Base-by-base conservation (phyloP, 1,284 basidiomycete species). In the Tilletiopsis washingtonensis region DNA sequence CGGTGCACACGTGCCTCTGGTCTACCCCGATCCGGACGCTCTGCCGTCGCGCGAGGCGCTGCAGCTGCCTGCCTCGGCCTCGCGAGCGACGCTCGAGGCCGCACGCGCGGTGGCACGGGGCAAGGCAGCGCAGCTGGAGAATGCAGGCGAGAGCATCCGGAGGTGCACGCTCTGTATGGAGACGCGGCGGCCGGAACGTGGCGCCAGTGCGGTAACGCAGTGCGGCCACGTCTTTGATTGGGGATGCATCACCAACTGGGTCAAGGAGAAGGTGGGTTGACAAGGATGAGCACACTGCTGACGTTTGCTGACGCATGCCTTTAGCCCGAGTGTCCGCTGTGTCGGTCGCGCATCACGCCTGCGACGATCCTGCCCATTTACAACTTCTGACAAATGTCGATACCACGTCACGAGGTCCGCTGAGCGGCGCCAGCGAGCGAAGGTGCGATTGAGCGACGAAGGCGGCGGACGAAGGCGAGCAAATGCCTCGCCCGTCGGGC, bases 141-240 rank as follows among this genome's bases (percentile, higher is more conserved):
- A 49, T 20, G 54, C 53, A 12, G 49, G 56, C 2, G 32, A 49
- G 9, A 26, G 39, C 11, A 56, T 68, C 15, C 49, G 69, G 14
- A 61, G 68, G 32, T 75, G 74, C 41, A 75, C 74, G 5, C 57
- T 75, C 6, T 75, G 74, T 40, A 62, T 75, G 54, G 73, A 74
- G 9, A 47, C 49, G 34, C 49, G 65, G 2, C 36, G 51, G 1
- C 65, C 68, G 41, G 39, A 70, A 54, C 45, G 53, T 48, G 61
- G 69, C 54, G 53, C 61, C 84, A 82, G 84, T 47, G 86, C 85
- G 60, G 84, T 87, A 23, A 94, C 91, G 0, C 90, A 93, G 70
- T 94, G 91, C 64, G 91, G 91, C 0, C 91, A 94, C 75, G 74
- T 93, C 40, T 94, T 93, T 74, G 91, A 89, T 69, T 96, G 91